Evolutionary conservation across 2,329 filamentous ascomycete genomes (phyloP).

Genomic region (Knoxdaviesia capensis): DNA sequence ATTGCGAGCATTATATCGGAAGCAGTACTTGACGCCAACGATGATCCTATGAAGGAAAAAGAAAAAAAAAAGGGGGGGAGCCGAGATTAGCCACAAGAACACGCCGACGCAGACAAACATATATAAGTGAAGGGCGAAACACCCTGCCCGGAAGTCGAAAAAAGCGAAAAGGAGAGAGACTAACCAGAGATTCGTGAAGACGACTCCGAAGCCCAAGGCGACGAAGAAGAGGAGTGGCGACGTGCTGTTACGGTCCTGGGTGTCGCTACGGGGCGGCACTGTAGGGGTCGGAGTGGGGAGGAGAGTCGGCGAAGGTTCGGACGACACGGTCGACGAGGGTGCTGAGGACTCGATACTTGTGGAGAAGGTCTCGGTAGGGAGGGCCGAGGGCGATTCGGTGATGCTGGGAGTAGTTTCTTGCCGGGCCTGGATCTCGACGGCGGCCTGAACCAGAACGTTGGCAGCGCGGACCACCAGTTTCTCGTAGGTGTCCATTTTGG

Average conservation of each 20-base stretch:
- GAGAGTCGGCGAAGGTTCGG: slow-evolving; percentile 7
- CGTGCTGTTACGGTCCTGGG: slow-evolving; percentile 12
- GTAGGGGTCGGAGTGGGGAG: slow-evolving; percentile 4
- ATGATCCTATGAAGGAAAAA: slow-evolving; percentile 57
- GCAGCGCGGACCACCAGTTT: background rate
- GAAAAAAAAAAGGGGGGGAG: no score
- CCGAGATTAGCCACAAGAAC: no score
- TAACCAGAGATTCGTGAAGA: slow-evolving; percentile 97
- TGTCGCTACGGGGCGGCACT: background rate
- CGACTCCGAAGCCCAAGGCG: slow-evolving; percentile 87
- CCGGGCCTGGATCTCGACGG: slow-evolving; percentile 1
- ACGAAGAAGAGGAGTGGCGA: slow-evolving; percentile 58
- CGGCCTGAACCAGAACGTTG: background rate
- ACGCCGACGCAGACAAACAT: no score
- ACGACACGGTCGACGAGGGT: slow-evolving; percentile 5
- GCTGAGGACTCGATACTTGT: no score
- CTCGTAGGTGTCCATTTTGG: background rate
- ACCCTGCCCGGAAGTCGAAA: background rate
- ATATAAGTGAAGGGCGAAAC: no score
- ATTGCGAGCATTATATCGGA: slow-evolving; percentile 90
- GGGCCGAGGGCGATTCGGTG: no score
- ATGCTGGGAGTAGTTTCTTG: slow-evolving; percentile 1
- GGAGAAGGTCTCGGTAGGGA: no score
- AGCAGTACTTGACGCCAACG: slow-evolving; percentile 98
- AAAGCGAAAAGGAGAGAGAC: slow-evolving; percentile 11